Evolutionary conservation across 169 alveolate genomes (phyloP), one percentile per base, ranked within the genome.

Genomic region (Cryptosporidium xiaoi): DNA sequence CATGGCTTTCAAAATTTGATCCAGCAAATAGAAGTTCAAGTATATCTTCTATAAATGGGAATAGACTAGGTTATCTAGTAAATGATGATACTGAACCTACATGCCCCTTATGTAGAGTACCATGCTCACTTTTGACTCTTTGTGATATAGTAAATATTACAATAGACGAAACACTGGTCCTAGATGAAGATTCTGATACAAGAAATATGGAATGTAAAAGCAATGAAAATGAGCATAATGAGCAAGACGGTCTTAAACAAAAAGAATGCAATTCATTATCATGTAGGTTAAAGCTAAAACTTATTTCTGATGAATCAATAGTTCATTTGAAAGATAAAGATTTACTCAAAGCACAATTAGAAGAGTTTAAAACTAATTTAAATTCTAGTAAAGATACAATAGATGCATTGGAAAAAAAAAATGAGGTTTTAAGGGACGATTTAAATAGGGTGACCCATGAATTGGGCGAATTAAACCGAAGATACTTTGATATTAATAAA

Each of bases 61-160:
- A 1, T 40, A 71, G 84, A 33, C 44, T 71, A 27, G 56, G 46
- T 36, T 51, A 71, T 56, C 33, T 71, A 34, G 12, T 53, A 16
- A 55, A 12, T 55, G 69, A 71, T 5, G 29, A 33, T 31, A 51
- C 58, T 31, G 84, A 71, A 31, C 84, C 66, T 27, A 71, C 84
- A 24, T 71, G 84, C 68, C 84, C 84, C 12, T 56, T 71, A n/a
- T 71, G 84, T 33, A 71, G 84, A 34, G 68, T 71, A 51, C 69
- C 84, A 16, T 71, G 84, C 24, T 71, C 84, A 12, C 8, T 33
- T 4, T 71, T 71, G 24, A 71, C 84, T 13, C 67, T 71, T 53
- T 71, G 84, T 55, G 84, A 71, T 40, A 29, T 71, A 34, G 84
- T 71, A 8, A 71, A 71, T 34, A 53, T 71, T 33, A 71, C 84